Percentiles rank a stretch among this genome's conserved stretches.
phyloP scores from a whole-genome alignment of 345 rosid genomes.

The Eucalyptus rudis region DNA sequence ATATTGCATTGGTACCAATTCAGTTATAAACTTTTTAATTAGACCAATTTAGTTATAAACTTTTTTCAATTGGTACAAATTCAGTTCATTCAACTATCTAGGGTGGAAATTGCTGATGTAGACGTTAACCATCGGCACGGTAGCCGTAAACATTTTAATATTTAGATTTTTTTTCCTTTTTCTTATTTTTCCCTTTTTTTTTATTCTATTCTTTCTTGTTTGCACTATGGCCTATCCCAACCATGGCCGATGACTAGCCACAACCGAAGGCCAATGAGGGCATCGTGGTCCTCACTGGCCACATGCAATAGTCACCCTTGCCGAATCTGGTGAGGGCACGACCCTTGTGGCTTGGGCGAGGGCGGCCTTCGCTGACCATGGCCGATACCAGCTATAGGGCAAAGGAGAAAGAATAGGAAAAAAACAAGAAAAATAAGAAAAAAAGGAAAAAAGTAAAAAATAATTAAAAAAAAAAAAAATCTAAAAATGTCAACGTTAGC shows the following conservation, averaged over 20 bases:
- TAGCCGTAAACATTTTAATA: fast-evolving
- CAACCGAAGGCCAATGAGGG: fast-evolving
- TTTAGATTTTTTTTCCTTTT: too few species aligned
- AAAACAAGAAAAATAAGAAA: too few species aligned
- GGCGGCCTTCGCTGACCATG: fast-evolving
- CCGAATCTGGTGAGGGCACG: fast-evolving
- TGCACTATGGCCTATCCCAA: fast-evolving
- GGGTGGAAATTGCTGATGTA: too few species aligned
- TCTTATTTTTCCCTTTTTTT: too few species aligned
- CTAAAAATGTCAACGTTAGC: fast-evolving
- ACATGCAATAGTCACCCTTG: fast-evolving
- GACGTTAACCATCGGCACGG: fast-evolving
- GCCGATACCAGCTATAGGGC: fast-evolving
- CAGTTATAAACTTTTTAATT: fast-evolving
- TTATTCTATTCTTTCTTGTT: fast-evolving
- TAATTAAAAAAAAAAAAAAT: too few species aligned
- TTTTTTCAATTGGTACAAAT: too few species aligned
- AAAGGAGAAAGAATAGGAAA: too few species aligned
- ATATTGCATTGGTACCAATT: fast-evolving
- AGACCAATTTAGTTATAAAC: fast-evolving
- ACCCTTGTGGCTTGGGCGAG: too few species aligned
- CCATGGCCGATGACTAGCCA: fast-evolving
- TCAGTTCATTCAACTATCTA: fast-evolving
- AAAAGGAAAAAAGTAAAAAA: too few species aligned
- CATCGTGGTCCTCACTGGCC: fast-evolving